Conservation (phyloP, 768 basidiomycete genomes). For the Trametes gibbosa region DNA sequence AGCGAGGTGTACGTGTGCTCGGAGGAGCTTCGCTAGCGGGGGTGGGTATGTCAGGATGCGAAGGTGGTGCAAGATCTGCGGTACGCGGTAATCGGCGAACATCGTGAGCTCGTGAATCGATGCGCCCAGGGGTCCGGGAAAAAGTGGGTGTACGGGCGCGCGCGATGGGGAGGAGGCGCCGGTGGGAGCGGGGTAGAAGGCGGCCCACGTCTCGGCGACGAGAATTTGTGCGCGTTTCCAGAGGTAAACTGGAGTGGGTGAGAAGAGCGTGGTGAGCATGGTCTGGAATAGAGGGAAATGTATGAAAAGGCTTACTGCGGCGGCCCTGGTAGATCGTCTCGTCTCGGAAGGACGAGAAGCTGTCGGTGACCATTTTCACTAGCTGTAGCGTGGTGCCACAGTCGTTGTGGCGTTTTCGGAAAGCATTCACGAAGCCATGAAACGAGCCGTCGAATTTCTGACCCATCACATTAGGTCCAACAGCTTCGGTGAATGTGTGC, state of each 20-base stretch:
- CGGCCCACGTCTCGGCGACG: slow-evolving; percentile 90
- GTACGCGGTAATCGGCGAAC: slow-evolving; percentile 94
- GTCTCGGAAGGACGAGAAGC: slow-evolving; percentile 77
- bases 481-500: too few relatives aligned
- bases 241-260: slow-evolving; percentile 55
- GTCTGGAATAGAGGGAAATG: neutral
- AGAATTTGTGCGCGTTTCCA: slow-evolving; percentile 94
- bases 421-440: slow-evolving; percentile 59
- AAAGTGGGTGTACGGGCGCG: slow-evolving; percentile 78
- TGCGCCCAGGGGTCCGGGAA: slow-evolving; percentile 53
- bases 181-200: slow-evolving; percentile 74
- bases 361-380: slow-evolving; percentile 64
- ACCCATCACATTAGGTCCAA: neutral
- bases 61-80: slow-evolving; percentile 86
- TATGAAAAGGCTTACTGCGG: slow-evolving; percentile 45
- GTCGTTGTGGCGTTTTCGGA: slow-evolving; percentile 49
- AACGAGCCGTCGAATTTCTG: slow-evolving; percentile 74
- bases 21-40: slow-evolving; percentile 51
- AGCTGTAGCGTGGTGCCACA: slow-evolving; percentile 70
- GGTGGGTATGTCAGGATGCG: slow-evolving; percentile 71
- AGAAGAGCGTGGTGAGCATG: neutral
- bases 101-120: slow-evolving; percentile 76
- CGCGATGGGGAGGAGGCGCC: slow-evolving; percentile 22
- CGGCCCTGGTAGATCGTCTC: slow-evolving; percentile 55
- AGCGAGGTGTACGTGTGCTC: slow-evolving; percentile 41